Base-by-base conservation (phyloP, 148 eudicot genomes). In the Silene conica region DNA sequence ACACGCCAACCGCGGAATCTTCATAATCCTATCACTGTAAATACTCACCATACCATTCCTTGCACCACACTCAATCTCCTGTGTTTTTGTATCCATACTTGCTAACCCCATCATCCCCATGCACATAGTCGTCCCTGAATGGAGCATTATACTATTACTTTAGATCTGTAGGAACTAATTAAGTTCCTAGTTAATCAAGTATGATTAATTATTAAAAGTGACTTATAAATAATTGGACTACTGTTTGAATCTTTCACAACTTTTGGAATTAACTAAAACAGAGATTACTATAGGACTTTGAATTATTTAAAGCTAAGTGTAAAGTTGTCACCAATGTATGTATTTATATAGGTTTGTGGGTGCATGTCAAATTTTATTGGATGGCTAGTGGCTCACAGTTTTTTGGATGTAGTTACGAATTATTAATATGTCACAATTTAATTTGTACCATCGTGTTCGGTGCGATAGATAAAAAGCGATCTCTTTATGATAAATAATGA, bases 1-100 rank as follows among this genome's bases (percentile, higher is more conserved):
- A 77, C 84, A 82, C 62, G 79, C 60, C 60, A 38, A 79, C 23
- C 71, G 26, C 1, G 84, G 82, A 48, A 79, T 72, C 41, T 54
- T 76, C 60, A 46, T 76, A 14, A 72, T 22, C 56, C 74, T 88
- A 23, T 61, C 74, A 21, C 65, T 63, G 62, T 61, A 76, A 19
- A 72, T 12, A 18, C 8, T 74, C 46, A 77, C 31, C 71, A 72
- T 77, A 1, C 31, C 72, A 25, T 57, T 80, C 57, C 54, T 57
- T 7, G 22, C 18, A 20, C 20, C 60, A 71, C 69, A 80, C 41
- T 71, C 82, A 26, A 69, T 70, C 23, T 13, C 65, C 67, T 68
- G 63, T 21, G 50, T 43, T 5, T 21, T 79, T 55, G 72, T 3
- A 28, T 22, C 69, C 79, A 76, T 71, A 43, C 46, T 80, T 60